phyloP scores from a whole-genome alignment of 371 early-diverging fungal genomes.

The Umbelopsis sp. region DNA sequence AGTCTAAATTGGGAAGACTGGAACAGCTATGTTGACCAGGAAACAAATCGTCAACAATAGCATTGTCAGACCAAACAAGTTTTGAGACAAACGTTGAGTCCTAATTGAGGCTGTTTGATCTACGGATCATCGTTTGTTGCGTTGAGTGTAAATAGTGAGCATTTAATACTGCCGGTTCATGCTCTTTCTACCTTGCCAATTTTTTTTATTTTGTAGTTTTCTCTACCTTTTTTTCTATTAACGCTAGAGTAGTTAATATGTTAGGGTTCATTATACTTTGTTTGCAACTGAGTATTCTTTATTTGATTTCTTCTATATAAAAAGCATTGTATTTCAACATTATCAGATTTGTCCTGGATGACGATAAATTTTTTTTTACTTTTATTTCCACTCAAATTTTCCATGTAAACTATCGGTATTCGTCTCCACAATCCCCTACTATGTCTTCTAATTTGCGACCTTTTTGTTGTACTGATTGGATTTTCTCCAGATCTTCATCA shows the following conservation, averaged over 20 bases:
- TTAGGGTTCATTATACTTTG: too few species aligned
- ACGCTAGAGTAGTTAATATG: too few species aligned
- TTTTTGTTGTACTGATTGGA: conserved; percentile 4
- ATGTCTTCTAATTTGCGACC: conserved; percentile 8
- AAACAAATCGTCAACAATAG: conserved; percentile 1
- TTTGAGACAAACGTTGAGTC: background rate
- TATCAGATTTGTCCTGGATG: too few species aligned
- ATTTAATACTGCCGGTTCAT: background rate
- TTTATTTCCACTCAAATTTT: too few species aligned
- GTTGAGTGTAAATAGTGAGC: background rate
- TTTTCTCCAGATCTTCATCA: conserved; percentile 12
- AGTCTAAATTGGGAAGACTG: conserved; percentile 12
- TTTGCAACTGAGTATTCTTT: too few species aligned
- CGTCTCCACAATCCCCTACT: conserved; percentile 18
- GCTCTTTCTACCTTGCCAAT: background rate
- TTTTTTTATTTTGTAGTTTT: background rate
- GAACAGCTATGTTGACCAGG: conserved; percentile 8
- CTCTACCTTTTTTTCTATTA: too few species aligned
- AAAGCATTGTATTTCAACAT: too few species aligned
- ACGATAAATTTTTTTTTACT: too few species aligned
- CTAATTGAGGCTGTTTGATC: too few species aligned
- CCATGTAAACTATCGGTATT: background rate
- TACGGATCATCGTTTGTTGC: too few species aligned
- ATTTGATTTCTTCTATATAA: too few species aligned
- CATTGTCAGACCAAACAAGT: background rate